A percentile compares a stretch with the other conserved stretches of the same genome.
phyloP scores from a whole-genome alignment of 768 basidiomycete species.

The Trametopsis cervina region DNA sequence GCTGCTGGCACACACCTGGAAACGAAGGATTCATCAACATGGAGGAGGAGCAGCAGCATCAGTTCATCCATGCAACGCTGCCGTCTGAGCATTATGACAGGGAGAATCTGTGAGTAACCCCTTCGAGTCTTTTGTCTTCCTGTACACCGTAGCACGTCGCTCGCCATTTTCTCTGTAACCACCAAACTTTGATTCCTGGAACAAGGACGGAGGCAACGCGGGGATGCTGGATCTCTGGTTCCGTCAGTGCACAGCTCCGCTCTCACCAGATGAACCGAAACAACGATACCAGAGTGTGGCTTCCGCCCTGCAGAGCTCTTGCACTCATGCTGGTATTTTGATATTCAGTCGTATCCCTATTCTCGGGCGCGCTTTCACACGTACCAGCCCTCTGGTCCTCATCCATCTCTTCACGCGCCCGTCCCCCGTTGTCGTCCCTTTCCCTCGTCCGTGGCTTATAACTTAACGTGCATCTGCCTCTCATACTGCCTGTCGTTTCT shows the following conservation, averaged over 20 bases:
- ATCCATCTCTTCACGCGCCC: background rate
- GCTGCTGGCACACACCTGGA: background rate
- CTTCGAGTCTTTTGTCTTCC: no score
- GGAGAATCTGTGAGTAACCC: slow-evolving; percentile 13
- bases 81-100: slow-evolving; percentile 10
- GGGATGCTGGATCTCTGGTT: background rate
- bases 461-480: background rate
- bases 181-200: background rate
- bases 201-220: background rate
- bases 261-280: background rate
- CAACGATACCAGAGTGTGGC: background rate
- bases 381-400: background rate
- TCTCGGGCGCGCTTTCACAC: background rate
- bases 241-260: background rate
- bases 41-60: slow-evolving; percentile 15
- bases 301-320: background rate
- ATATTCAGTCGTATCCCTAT: background rate
- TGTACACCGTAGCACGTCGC: no score
- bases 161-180: no score
- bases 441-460: slow-evolving; percentile 10
- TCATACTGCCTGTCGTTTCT: slow-evolving; percentile 2
- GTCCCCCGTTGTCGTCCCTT: background rate
- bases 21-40: background rate
- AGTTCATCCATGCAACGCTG: slow-evolving; percentile 14
- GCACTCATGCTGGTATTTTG: background rate